phyloP scores from a whole-genome alignment of 2,329 filamentous ascomycete genomes.

The Tympanopsis confertula region DNA sequence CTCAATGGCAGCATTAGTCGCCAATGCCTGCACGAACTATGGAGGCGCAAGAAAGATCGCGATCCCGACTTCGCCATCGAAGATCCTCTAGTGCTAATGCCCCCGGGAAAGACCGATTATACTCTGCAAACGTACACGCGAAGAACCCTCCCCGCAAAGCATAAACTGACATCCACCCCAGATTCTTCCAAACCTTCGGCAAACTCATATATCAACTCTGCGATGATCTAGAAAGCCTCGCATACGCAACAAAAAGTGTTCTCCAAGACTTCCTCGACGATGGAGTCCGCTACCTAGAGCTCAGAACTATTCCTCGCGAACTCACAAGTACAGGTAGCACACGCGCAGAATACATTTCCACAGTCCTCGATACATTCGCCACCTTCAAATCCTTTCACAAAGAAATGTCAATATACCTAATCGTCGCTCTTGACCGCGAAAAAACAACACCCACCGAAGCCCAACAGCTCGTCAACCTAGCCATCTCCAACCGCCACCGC shows the following conservation, averaged over 20 bases:
- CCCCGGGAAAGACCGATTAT: slow-evolving; percentile 59
- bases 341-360: slow-evolving; percentile 51
- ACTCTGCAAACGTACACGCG: slow-evolving; percentile 51
- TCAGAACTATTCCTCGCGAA: slow-evolving; percentile 67
- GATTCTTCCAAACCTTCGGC: slow-evolving; percentile 70
- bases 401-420: slow-evolving; percentile 49
- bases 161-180: slow-evolving; percentile 16
- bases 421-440: slow-evolving; percentile 65
- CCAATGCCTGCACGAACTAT: slow-evolving; percentile 63
- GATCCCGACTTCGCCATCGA: slow-evolving; percentile 40
- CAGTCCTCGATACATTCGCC: slow-evolving; percentile 53
- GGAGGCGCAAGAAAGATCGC: slow-evolving; percentile 43
- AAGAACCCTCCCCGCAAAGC: not conserved
- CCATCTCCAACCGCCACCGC: slow-evolving; percentile 33
- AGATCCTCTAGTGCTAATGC: slow-evolving; percentile 61
- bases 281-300: slow-evolving; percentile 66
- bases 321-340: slow-evolving; percentile 40
- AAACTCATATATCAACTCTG: slow-evolving; percentile 70
- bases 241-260: slow-evolving; percentile 52
- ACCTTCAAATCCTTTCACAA: slow-evolving; percentile 28
- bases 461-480: slow-evolving; percentile 50
- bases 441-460: slow-evolving; percentile 47
- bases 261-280: slow-evolving; percentile 56
- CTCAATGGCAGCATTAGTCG: slow-evolving; percentile 69
- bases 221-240: slow-evolving; percentile 46